Conservation (phyloP, 352 stramenopile species). For the Globisporangium carolinianum region DNA sequence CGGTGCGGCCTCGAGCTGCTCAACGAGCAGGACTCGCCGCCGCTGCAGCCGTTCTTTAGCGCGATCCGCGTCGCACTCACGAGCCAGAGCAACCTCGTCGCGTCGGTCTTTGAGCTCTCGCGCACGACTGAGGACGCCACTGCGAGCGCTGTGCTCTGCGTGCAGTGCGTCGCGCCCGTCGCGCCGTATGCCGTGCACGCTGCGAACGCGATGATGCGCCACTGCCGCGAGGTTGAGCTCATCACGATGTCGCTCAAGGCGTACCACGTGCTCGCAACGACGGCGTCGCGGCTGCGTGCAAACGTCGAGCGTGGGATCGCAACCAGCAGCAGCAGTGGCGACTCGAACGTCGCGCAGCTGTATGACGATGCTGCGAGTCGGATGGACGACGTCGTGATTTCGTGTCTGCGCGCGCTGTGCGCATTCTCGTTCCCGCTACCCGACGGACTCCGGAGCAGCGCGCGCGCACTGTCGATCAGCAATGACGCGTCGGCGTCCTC, state of each 20-base stretch:
- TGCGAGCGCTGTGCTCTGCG: conserved; percentile 22
- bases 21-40: conserved; percentile 76
- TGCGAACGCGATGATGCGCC: conserved; percentile 68
- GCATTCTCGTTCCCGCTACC: conserved; percentile 77
- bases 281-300: conserved; percentile 54
- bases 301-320: conserved; percentile 26
- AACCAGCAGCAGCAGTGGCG: not conserved
- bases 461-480: conserved; percentile 21
- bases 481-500: conserved; percentile 14
- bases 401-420: conserved; percentile 63
- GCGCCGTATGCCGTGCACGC: conserved; percentile 67
- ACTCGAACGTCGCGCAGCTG: too few relatives aligned
- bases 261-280: conserved; percentile 76
- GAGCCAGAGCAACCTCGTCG: conserved; percentile 68
- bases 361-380: not conserved
- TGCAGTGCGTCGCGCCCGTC: conserved; percentile 54
- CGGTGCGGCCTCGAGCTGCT: conserved; percentile 72
- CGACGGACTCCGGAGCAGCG: conserved; percentile 45
- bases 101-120: conserved; percentile 71
- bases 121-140: conserved; percentile 35
- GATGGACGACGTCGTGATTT: conserved; percentile 72
- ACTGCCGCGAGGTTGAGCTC: conserved; percentile 77
- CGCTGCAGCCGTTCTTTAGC: conserved; percentile 73
- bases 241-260: conserved; percentile 79
- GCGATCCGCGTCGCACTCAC: conserved; percentile 71